Base-by-base conservation (phyloP, 805 yeast species). In the Saccharomyces mikatae region DNA sequence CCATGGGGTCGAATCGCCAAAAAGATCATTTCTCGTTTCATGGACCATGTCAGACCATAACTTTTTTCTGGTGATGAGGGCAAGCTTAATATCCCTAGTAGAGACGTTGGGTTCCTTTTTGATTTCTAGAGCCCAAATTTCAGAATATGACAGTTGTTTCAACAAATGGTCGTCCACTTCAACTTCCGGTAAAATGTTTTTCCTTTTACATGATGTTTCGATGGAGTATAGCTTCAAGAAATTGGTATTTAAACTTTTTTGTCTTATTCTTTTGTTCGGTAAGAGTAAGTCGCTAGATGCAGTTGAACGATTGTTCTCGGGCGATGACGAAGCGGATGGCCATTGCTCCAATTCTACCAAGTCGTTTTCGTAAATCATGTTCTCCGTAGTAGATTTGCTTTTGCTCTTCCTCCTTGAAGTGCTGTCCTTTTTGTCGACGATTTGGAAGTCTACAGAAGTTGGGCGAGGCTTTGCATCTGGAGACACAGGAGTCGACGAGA, bases 41-140 rank as follows among this genome's bases (percentile, higher is more conserved):
- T 57, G 55, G 28, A 61, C 50, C 65, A 67, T 61, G 41, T 65
- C 66, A n/a, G 65, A 59, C 69, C 70, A 65, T 22, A 69, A 58
- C 46, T 69, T 69, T 52, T 66, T 62, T 47, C 67, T 62, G 1
- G 71, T 66, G 14, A 60, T 53, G 26, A 69, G 62, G 1, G 71
- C 71, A 11, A 67, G 52, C 52, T 66, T 64, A 26, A 67, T 62
- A 14, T 61, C 66, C 21, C 58, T 51, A 11, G 61, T 54, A 17
- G 63, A 58, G 22, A 63, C 57, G 29, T 59, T 49, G 3, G 57
- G 52, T 29, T 60, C 54, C 26, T 52, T 41, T 2, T 55, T 53
- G n/a, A 59, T 54, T 24, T 64, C 60, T 29, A 65, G 53, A 1
- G 54, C 53, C 56, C 62, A 54, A 26, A 65, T 62, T 21, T 65